phyloP scores from a whole-genome alignment of 495 filamentous ascomycete species.

The Clavariopsis aquatica region DNA sequence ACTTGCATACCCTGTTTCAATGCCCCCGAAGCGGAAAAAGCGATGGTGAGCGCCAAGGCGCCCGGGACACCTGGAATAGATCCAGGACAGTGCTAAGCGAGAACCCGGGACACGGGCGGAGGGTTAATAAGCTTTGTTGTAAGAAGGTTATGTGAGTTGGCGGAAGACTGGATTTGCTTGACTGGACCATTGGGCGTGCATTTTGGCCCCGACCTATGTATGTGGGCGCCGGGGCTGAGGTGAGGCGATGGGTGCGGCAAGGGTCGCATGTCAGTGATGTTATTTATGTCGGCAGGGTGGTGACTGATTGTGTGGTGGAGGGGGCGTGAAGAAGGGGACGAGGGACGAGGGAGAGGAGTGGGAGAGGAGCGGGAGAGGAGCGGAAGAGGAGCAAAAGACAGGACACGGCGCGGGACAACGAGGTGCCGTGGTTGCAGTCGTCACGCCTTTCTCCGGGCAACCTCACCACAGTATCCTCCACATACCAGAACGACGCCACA shows the following conservation, averaged over 20 bases:
- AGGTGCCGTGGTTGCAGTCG: too few relatives aligned
- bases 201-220: background rate
- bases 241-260: background rate
- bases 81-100: background rate
- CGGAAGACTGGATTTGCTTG: background rate
- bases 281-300: too few relatives aligned
- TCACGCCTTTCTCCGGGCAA: too few relatives aligned
- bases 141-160: background rate
- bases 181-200: background rate
- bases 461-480: too few relatives aligned
- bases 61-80: background rate
- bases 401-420: too few relatives aligned
- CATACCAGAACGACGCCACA: too few relatives aligned
- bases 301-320: background rate
- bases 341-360: too few relatives aligned
- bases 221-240: background rate
- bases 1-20: background rate
- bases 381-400: too few relatives aligned
- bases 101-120: background rate
- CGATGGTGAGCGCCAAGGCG: constrained; percentile 1
- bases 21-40: background rate
- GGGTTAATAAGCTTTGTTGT: constrained; percentile 1
- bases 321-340: too few relatives aligned
- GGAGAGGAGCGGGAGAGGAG: too few relatives aligned
- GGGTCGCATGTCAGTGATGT: too few relatives aligned